Conservation (phyloP, 345 rosid species). For the Eucalyptus rudis region DNA sequence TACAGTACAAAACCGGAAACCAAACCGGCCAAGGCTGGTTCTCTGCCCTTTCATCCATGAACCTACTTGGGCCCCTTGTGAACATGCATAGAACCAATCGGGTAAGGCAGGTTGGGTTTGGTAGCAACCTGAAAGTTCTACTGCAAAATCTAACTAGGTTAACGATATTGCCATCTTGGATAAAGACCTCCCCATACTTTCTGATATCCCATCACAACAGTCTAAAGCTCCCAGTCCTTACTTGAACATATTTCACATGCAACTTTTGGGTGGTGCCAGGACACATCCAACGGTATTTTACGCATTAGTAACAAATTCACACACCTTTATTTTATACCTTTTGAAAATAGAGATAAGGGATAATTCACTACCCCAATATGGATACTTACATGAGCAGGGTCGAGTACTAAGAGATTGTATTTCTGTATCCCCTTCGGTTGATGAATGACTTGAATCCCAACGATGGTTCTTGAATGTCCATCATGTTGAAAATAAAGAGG, state of each 20-base stretch:
- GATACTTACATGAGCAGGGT: constrained; percentile 59
- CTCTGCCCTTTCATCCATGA: background rate
- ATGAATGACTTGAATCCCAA: constrained; percentile 56
- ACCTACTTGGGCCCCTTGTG: background rate
- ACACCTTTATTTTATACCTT: background rate
- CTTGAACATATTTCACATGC: background rate
- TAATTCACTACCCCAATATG: background rate
- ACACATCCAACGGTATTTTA: background rate
- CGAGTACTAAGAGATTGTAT: constrained; percentile 54
- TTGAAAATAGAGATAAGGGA: background rate
- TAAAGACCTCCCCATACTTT: background rate
- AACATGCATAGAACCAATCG: background rate
- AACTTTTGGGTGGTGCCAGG: background rate
- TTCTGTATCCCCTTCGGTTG: constrained; percentile 25
- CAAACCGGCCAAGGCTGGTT: background rate
- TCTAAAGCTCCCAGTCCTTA: background rate
- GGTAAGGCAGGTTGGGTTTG: background rate
- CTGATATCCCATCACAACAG: background rate
- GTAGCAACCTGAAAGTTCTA: background rate
- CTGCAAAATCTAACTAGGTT: background rate
- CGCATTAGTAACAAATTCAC: background rate
- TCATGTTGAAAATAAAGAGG: constrained; percentile 85
- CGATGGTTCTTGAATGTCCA: constrained; percentile 71
- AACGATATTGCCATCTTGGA: background rate
- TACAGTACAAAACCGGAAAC: background rate